Conservation (phyloP, 768 basidiomycete genomes). For the Exidia glandulosa region DNA sequence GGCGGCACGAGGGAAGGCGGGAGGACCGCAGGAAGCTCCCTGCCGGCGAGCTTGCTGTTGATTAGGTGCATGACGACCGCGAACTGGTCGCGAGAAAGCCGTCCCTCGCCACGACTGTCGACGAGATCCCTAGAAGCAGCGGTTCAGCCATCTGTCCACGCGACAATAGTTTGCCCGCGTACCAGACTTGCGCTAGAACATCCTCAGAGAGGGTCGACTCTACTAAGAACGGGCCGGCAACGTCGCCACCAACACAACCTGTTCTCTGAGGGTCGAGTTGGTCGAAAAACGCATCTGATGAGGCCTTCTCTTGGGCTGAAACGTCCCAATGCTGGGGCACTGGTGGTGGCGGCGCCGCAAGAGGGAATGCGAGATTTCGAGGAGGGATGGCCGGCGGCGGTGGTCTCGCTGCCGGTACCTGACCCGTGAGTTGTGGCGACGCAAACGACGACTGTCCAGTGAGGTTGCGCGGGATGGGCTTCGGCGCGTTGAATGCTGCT, state of each 20-base stretch:
- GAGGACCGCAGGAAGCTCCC: constrained; percentile 59
- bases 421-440: no score
- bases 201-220: constrained; percentile 77
- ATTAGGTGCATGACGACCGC: constrained; percentile 94
- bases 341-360: neutral
- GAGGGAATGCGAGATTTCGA: constrained; percentile 1
- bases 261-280: constrained; percentile 61
- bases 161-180: constrained; percentile 16
- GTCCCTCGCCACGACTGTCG: constrained; percentile 81
- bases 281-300: constrained; percentile 69
- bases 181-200: constrained; percentile 88
- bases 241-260: constrained; percentile 84
- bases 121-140: constrained; percentile 77
- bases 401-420: no score
- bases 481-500: constrained; percentile 25
- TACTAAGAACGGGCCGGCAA: constrained; percentile 92
- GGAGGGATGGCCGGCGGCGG: neutral
- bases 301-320: constrained; percentile 64
- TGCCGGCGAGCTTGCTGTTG: constrained; percentile 70
- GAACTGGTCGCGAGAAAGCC: constrained; percentile 81
- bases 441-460: no score
- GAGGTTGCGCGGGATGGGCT: constrained; percentile 4
- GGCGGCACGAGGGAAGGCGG: constrained; percentile 75
- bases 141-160: neutral
- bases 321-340: constrained; percentile 62